A percentile compares a stretch with the other conserved stretches of the same genome.
Conservation (phyloP, 2,329 filamentous ascomycete genomes). For the Xylariaceae sp. region DNA sequence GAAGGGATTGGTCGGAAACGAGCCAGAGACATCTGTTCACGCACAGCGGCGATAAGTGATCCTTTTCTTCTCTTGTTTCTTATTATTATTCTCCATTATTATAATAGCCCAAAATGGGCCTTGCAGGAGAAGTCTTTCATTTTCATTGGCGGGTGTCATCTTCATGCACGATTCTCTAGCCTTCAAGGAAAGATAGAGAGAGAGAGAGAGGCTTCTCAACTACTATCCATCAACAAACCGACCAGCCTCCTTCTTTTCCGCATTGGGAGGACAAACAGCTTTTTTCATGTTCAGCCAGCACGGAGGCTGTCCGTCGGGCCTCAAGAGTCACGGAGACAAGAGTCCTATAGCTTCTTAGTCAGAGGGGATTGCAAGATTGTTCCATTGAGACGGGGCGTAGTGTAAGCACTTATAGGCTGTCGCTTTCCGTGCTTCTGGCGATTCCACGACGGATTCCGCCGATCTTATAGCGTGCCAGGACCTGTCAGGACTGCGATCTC, state of each 20-base stretch:
- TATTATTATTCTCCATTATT: too few relatives aligned
- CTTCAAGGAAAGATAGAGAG: neutral
- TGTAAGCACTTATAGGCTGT: neutral
- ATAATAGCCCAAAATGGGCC: constrained; percentile 14
- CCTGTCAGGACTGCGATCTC: too few relatives aligned
- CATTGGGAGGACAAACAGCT: constrained; percentile 3
- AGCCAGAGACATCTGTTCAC: constrained; percentile 11
- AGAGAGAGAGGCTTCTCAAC: neutral
- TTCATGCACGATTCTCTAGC: constrained; percentile 10
- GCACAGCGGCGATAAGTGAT: neutral
- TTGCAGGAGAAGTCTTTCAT: constrained; percentile 17
- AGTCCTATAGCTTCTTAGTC: constrained; percentile 1
- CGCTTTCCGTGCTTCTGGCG: neutral
- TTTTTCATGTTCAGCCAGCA: neutral
- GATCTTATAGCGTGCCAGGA: neutral
- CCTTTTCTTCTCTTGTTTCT: neutral
- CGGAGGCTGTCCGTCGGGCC: constrained; percentile 4
- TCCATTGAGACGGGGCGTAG: neutral
- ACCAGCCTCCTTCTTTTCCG: constrained; percentile 9
- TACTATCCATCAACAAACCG: constrained; percentile 9
- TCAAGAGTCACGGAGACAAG: neutral
- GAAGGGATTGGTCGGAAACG: constrained; percentile 10
- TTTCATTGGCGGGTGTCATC: constrained; percentile 10
- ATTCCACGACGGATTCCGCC: neutral
- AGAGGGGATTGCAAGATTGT: neutral